Evolutionary conservation across 2,329 filamentous ascomycete species (phyloP).

Genomic region (Rosellinia necatrix): DNA sequence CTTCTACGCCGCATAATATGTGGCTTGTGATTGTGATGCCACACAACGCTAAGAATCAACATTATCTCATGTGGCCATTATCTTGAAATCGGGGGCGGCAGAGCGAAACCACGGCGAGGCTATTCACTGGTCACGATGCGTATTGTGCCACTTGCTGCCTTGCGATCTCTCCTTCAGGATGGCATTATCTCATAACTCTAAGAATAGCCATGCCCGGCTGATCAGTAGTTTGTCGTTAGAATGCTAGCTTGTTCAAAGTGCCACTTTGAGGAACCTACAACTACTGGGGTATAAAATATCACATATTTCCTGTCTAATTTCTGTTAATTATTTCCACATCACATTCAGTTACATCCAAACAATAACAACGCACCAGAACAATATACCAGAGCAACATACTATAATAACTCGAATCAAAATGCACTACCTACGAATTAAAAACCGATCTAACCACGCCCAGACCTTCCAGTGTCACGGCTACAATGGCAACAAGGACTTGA

Average conservation of each 20-base stretch:
- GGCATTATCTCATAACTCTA: neutral
- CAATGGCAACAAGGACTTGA: slow-evolving; percentile 43
- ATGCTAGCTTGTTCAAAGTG: neutral
- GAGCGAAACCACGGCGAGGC: neutral
- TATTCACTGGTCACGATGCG: neutral
- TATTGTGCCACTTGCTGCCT: neutral
- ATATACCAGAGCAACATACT: too few relatives aligned
- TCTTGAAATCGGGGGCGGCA: too few relatives aligned
- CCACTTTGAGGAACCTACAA: neutral
- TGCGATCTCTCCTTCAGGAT: neutral
- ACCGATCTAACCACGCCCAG: slow-evolving; percentile 43
- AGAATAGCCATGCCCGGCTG: neutral
- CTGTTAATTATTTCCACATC: neutral
- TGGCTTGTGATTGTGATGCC: neutral
- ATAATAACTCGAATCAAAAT: slow-evolving; percentile 26
- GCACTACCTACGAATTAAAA: slow-evolving; percentile 42
- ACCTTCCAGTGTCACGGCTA: slow-evolving; percentile 45
- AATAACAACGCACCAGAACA: too few relatives aligned
- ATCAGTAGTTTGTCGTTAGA: neutral
- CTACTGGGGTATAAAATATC: slow-evolving; percentile 7
- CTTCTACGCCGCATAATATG: neutral
- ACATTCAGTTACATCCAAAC: neutral
- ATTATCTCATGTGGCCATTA: neutral
- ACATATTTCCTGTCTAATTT: neutral
- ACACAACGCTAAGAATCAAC: neutral